Percentiles rank a stretch among this genome's conserved stretches.
Conservation (phyloP, 495 filamentous ascomycete genomes). For the Xylaria grammica region DNA sequence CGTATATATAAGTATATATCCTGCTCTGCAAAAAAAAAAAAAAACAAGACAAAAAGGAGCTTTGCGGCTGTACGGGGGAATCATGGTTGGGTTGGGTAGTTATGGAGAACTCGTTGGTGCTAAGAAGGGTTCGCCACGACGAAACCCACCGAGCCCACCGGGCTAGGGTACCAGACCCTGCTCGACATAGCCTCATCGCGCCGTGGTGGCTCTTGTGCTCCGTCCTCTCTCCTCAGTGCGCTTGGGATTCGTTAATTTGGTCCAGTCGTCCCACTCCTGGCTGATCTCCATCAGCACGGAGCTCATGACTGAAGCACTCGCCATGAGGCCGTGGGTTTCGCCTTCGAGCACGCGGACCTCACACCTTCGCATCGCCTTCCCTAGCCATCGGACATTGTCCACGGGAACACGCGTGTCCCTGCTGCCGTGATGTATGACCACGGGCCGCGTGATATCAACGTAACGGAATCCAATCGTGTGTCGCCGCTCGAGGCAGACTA, state of each 20-base stretch:
- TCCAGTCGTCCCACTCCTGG: conserved; percentile 95
- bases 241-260: conserved; percentile 51
- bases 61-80: too few relatives aligned
- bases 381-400: conserved; percentile 94
- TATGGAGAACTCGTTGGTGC: too few relatives aligned
- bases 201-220: conserved; percentile 27
- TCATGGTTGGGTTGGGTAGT: too few relatives aligned
- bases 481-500: conserved; percentile 90
- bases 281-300: conserved; percentile 91
- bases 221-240: conserved; percentile 37
- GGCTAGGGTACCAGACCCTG: too few relatives aligned
- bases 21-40: not conserved
- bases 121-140: too few relatives aligned
- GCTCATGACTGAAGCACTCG: conserved; percentile 90
- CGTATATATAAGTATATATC: not conserved
- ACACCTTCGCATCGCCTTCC: conserved; percentile 88
- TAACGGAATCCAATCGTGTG: conserved; percentile 96
- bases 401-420: conserved; percentile 91
- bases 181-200: not conserved
- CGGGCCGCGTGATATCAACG: conserved; percentile 87
- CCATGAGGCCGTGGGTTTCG: conserved; percentile 97
- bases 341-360: conserved; percentile 91
- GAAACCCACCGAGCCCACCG: too few relatives aligned
- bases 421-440: conserved; percentile 93
- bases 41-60: too few relatives aligned